Evolutionary conservation across 345 rosid genomes (phyloP).

Genomic region (Eutrema heterophyllum): DNA sequence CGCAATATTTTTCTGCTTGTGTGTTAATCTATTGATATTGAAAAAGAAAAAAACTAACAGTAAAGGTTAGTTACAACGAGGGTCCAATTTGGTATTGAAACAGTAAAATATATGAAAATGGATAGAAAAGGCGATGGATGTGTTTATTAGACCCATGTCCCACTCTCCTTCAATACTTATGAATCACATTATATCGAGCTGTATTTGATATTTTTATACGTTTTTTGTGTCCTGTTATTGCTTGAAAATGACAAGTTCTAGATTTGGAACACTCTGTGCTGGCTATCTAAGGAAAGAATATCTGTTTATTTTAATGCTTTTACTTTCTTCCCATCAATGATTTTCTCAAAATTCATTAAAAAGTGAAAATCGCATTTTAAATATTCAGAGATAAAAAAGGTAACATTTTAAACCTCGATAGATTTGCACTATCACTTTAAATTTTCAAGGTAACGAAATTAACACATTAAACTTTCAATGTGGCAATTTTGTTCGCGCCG

Average conservation of each 20-base stretch:
- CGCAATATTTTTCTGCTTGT: no score
- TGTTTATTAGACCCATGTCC: slow-evolving; percentile 7
- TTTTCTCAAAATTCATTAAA: not conserved
- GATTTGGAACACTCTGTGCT: slow-evolving; percentile 36
- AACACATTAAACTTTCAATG: no score
- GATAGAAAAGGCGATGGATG: slow-evolving; percentile 9
- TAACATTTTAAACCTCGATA: no score
- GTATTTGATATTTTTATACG: not conserved
- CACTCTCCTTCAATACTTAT: slow-evolving; percentile 15
- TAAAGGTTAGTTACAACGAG: not conserved
- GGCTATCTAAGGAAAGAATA: slow-evolving; percentile 27
- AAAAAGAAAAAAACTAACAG: not conserved
- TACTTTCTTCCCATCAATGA: not conserved
- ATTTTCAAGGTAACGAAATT: no score
- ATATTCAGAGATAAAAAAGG: no score
- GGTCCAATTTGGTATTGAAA: not conserved
- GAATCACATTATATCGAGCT: slow-evolving; percentile 27
- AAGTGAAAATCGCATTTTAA: no score
- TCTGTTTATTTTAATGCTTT: slow-evolving; percentile 26
- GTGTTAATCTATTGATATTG: no score
- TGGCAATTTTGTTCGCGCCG: no score
- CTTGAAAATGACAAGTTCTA: slow-evolving; percentile 31
- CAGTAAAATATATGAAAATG: slow-evolving; percentile 11
- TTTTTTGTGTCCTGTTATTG: not conserved
- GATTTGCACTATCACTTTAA: no score